These are phyloP conservation scores for Pseudophaeomoniella oleicola DNA, from an alignment of 2,329 filamentous ascomycete genomes.

Conservation along the genomic window DNA sequence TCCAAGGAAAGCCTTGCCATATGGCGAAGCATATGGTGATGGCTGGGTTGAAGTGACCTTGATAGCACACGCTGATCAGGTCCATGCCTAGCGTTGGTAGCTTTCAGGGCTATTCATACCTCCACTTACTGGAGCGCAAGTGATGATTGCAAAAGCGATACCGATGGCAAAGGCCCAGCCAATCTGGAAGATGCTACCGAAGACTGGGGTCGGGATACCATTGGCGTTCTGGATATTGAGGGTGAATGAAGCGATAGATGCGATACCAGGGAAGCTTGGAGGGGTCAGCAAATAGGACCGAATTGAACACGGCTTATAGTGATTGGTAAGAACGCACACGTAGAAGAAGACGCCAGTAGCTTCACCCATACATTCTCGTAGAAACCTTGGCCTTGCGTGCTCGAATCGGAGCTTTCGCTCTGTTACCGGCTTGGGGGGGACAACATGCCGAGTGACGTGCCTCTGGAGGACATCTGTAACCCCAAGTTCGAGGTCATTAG, in stretches of 20 bases:
- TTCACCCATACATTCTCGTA: conserved; percentile 42
- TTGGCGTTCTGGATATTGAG: conserved; percentile 24
- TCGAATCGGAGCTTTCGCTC: conserved; percentile 42
- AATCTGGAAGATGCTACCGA: conserved; percentile 40
- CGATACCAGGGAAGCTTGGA: conserved; percentile 32
- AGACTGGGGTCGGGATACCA: conserved; percentile 19
- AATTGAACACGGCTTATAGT: conserved; percentile 12
- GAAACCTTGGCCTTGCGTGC: conserved; percentile 34
- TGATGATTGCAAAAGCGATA: conserved; percentile 45
- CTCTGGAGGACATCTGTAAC: conserved; percentile 38
- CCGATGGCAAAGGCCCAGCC: conserved; percentile 42
- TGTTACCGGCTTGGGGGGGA: conserved; percentile 34
- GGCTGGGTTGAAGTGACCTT: conserved; percentile 41
- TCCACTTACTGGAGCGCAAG: conserved; percentile 37
- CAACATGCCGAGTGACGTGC: conserved; percentile 35
- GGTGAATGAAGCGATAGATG: conserved; percentile 37
- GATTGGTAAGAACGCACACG: conserved; percentile 18
- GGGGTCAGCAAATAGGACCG: not conserved
- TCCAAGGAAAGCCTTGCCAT: conserved; percentile 47
- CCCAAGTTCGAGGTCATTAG: conserved; percentile 31
- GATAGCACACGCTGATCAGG: no score
- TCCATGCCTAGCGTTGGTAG: no score
- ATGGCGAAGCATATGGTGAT: conserved; percentile 30
- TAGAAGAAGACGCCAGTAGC: conserved; percentile 44
- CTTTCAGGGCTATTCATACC: no score